Conservation (phyloP, 2,329 filamentous ascomycete species). For the Fonsecaea multimorphosa region DNA sequence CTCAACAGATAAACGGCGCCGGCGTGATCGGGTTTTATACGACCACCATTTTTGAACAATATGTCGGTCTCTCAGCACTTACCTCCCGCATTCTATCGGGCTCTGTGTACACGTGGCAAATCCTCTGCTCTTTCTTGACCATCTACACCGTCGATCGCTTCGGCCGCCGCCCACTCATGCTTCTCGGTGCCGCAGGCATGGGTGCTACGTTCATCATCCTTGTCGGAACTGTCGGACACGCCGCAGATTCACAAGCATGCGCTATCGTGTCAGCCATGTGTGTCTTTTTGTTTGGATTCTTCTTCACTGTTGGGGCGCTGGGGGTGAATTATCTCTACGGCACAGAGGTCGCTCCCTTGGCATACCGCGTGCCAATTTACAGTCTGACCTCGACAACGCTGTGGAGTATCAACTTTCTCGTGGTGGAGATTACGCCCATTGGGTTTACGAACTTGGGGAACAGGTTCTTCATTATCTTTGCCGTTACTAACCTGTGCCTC, state of each 20-base stretch:
- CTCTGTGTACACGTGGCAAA: neutral
- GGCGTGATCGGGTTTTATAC: neutral
- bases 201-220: neutral
- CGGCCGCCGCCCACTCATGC: neutral
- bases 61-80: neutral
- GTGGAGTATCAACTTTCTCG: neutral
- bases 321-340: constrained; percentile 5
- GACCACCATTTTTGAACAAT: constrained; percentile 9
- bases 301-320: neutral
- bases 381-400: constrained; percentile 3
- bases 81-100: constrained; percentile 1
- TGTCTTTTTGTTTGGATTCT: constrained; percentile 8
- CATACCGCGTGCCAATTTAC: constrained; percentile 4
- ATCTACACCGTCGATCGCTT: constrained; percentile 3
- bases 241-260: neutral
- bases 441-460: neutral
- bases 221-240: neutral
- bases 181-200: constrained; percentile 4
- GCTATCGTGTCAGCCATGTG: neutral
- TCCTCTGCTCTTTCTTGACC: constrained; percentile 3
- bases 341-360: constrained; percentile 7
- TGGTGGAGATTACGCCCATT: constrained; percentile 3
- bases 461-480: constrained; percentile 1
- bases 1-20: constrained; percentile 4
- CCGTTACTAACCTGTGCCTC: neutral